Percentiles rank a stretch among this genome's conserved stretches.
phyloP scores from a whole-genome alignment of 306 rosid species.

The Cicer chorassanicum region DNA sequence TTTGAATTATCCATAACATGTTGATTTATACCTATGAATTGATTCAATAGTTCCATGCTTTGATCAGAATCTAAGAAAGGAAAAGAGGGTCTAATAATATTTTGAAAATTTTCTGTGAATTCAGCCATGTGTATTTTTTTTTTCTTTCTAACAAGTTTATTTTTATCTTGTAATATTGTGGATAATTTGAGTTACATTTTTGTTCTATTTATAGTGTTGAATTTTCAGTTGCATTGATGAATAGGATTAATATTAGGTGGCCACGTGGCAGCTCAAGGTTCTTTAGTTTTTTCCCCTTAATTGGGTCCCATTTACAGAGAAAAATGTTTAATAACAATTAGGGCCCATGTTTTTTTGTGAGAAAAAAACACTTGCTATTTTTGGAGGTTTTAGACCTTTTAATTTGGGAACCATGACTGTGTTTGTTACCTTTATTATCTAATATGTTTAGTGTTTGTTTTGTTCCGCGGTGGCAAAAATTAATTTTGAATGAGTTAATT shows the following conservation, averaged over 20 bases:
- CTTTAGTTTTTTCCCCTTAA: slow-evolving; percentile 51
- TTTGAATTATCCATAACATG: slow-evolving; percentile 53
- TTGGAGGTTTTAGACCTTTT: slow-evolving; percentile 44
- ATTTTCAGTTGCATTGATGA: slow-evolving; percentile 44
- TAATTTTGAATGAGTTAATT: too few relatives aligned
- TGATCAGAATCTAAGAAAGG: slow-evolving; percentile 68
- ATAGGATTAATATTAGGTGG: slow-evolving; percentile 51
- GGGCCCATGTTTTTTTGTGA: slow-evolving; percentile 53
- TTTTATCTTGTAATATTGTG: slow-evolving; percentile 41
- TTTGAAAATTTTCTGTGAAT: slow-evolving; percentile 64
- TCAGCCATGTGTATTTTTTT: slow-evolving; percentile 70
- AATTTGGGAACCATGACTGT: slow-evolving; percentile 13
- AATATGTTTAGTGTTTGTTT: not conserved
- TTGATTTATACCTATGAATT: slow-evolving; percentile 52
- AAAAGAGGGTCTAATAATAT: slow-evolving; percentile 57
- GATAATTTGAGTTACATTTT: slow-evolving; percentile 53
- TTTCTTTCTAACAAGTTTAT: slow-evolving; percentile 32
- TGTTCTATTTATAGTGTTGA: slow-evolving; percentile 57
- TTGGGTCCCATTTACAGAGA: slow-evolving; percentile 63
- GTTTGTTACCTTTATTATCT: slow-evolving; percentile 26
- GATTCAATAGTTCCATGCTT: slow-evolving; percentile 61
- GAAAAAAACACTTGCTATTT: slow-evolving; percentile 44
- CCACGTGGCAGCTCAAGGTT: slow-evolving; percentile 71
- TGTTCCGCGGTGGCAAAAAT: too few relatives aligned
- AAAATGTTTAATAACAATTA: slow-evolving; percentile 54